A percentile compares a stretch with the other conserved stretches of the same genome.
Evolutionary conservation across 495 filamentous ascomycete species (phyloP).

Genomic region (Parathielavia hyrcaniae): DNA sequence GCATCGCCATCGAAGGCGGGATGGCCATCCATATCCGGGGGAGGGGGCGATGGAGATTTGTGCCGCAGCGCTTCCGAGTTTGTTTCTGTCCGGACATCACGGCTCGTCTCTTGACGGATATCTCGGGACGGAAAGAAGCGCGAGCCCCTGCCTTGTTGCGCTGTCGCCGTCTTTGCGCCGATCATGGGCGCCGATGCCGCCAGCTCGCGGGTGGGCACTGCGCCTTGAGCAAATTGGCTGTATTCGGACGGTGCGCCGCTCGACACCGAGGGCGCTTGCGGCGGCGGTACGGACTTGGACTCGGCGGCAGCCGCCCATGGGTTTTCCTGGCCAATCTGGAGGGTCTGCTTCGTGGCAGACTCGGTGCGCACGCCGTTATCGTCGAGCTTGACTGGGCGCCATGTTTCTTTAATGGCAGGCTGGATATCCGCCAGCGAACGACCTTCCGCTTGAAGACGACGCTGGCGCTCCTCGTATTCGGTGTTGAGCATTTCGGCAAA

Average conservation of each 20-base stretch:
- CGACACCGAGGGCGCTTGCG: conserved; percentile 14
- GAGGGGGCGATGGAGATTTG: conserved; percentile 61
- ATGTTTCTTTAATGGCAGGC: conserved; percentile 56
- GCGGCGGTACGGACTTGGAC: conserved; percentile 13
- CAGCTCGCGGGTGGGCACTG: conserved; percentile 12
- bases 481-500: conserved; percentile 26
- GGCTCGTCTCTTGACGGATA: conserved; percentile 27
- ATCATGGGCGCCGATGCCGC: conserved; percentile 20
- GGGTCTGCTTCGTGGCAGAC: conserved; percentile 22
- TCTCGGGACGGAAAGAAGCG: conserved; percentile 63
- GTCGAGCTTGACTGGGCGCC: conserved; percentile 52
- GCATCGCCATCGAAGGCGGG: conserved; percentile 64
- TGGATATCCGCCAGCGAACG: conserved; percentile 31
- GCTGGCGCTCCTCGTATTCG: conserved; percentile 27
- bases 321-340: conserved; percentile 25
- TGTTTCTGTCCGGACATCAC: conserved; percentile 35
- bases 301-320: conserved; percentile 24
- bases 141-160: conserved; percentile 23
- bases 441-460: conserved; percentile 29
- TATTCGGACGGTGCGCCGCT: conserved; percentile 17
- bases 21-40: conserved; percentile 63
- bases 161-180: conserved; percentile 6
- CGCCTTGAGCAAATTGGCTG: conserved; percentile 17
- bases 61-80: conserved; percentile 26
- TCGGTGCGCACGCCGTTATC: conserved; percentile 34